These are phyloP conservation scores for Neobulgaria alba DNA, from an alignment of 2,329 filamentous ascomycete genomes.

Conservation along the genomic window DNA sequence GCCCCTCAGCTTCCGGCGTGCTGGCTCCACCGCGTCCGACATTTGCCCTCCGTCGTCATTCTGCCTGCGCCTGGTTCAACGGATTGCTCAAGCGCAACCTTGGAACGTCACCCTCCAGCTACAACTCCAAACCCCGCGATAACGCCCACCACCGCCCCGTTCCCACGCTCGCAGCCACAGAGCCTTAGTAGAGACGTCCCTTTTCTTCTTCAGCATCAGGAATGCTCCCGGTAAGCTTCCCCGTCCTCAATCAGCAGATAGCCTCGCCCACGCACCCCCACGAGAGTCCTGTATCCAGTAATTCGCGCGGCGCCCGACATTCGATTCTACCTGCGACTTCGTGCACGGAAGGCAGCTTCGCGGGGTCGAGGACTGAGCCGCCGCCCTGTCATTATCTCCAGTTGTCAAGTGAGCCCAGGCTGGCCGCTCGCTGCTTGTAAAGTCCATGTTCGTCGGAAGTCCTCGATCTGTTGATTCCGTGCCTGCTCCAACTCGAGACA, in stretches of 20 bases:
- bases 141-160: conserved; percentile 16
- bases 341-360: not conserved
- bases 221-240: conserved; percentile 29
- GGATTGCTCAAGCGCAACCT: not conserved
- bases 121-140: conserved; percentile 11
- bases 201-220: conserved; percentile 15
- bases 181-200: conserved; percentile 1
- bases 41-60: conserved; percentile 13
- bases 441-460: too few relatives aligned
- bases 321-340: conserved; percentile 5
- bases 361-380: not conserved
- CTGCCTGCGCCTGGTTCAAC: conserved; percentile 10
- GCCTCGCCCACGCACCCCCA: conserved; percentile 15
- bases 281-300: conserved; percentile 12
- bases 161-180: not conserved
- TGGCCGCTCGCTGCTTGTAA: conserved; percentile 4
- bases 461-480: too few relatives aligned
- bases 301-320: conserved; percentile 11
- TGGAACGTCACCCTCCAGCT: not conserved
- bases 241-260: conserved; percentile 10
- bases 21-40: conserved; percentile 5
- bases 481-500: too few relatives aligned
- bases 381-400: not conserved
- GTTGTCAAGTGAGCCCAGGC: conserved; percentile 7
- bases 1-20: not conserved